Base-by-base conservation (phyloP, 75 land plant species). In the Pinus taeda region DNA sequence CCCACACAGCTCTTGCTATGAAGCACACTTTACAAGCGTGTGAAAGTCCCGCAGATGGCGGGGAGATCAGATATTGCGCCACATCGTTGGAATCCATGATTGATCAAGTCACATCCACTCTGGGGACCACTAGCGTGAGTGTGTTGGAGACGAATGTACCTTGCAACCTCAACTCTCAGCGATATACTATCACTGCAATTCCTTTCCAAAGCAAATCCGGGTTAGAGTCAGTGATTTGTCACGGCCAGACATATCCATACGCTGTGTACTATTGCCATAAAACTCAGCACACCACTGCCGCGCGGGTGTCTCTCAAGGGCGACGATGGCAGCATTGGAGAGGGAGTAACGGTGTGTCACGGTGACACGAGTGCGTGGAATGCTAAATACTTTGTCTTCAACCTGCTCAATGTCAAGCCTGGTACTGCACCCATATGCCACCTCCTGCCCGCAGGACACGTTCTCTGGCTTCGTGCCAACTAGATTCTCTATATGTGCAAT, bases 361-460 rank as follows among this genome's bases (percentile, higher is more conserved):
- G 72, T 0, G 82, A 83, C 59, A 83, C 79, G 3, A 66, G 78
- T 18, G n/a, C 2, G 4, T 83, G 85, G 85, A 72, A 57, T 74
- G 71, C 85, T 3, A 12, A 60, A 6, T 79, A 83, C 42, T 18
- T 58, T 15, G 76, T 78, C 15, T 80, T 83, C 64, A 64, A 76
- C n/a, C 55, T 53, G 78, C 39, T 80, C 53, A 57, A 73, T 15
- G 57, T 76, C 14, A 76, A 80, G 53, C 85, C 85, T 56, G 79
- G 85, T 13, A 59, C 39, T 6, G 59, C 39, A 12, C 1, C 71
- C 1, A 15, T 80, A 0, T 75, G 78, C 70, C 78, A 80, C 26
- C 26, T 64, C 61, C 6, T 65, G 3, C 71, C 12, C 3, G 1
- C 42, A 0, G 49, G 60, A 53, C 24, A 72, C n/a, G 4, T 45